phyloP scores from a whole-genome alignment of 306 rosid species.

The Rosa lucieae region DNA sequence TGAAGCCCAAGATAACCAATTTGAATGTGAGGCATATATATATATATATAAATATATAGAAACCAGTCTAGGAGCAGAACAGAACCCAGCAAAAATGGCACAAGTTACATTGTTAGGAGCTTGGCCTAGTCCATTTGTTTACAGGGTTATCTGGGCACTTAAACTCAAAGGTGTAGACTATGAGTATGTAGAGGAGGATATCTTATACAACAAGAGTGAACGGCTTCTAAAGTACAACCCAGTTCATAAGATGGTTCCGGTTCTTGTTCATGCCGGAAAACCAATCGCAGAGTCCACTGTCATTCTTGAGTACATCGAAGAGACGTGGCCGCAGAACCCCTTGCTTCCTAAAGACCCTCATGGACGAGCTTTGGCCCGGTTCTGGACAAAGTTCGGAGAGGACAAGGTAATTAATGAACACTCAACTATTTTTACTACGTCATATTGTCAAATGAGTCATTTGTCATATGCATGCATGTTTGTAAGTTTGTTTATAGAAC shows the following conservation, averaged over 20 bases:
- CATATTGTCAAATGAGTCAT: not conserved
- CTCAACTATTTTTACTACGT: too few species aligned
- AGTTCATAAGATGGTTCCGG: conserved; percentile 19
- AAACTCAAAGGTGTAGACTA: conserved; percentile 22
- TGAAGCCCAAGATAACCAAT: too few species aligned
- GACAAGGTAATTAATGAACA: conserved; percentile 2
- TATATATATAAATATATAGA: not conserved
- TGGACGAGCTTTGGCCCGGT: conserved; percentile 5
- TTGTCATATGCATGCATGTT: too few species aligned
- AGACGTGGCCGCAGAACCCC: too few species aligned
- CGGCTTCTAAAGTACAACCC: conserved; percentile 7
- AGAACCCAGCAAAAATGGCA: not conserved
- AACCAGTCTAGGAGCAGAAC: not conserved
- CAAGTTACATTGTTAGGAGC: conserved; percentile 3
- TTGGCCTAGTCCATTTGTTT: conserved; percentile 11
- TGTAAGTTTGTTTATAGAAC: too few species aligned
- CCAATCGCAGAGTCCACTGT: conserved; percentile 14
- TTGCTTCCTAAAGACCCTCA: not conserved
- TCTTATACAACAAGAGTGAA: too few species aligned
- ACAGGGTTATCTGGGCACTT: conserved; percentile 25
- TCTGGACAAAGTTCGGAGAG: conserved; percentile 15
- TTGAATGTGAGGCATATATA: too few species aligned
- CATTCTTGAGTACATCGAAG: conserved; percentile 10
- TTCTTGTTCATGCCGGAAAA: conserved; percentile 23
- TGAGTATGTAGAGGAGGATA: conserved; percentile 13